Evolutionary conservation across 2,329 filamentous ascomycete species (phyloP), one percentile per base, ranked within the genome.

Genomic region (Phyllachora maydis): DNA sequence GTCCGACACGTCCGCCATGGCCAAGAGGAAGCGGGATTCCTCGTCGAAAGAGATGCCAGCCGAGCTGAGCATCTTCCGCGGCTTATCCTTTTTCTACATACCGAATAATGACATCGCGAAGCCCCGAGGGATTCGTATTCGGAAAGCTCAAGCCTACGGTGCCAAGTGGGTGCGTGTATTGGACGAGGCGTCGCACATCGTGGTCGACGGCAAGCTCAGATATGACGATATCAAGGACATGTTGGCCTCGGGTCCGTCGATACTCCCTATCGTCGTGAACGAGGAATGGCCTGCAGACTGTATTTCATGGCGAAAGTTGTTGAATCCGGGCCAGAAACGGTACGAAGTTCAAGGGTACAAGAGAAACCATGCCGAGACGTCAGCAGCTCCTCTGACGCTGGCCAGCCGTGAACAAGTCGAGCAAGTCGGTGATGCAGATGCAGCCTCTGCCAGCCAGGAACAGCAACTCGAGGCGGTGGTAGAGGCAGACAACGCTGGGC

Each of bases 91-190:
- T 32, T 77, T 67, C 46, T 92, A 88, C 41, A 65, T 91, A 5
- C 85, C 82, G 0, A 76, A 88, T 33, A 66, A 81, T 32, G 73
- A 85, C 31, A 59, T 75, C 22, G 65, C 71, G 16, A 60, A 63
- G 8, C 54, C 63, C 6, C 64, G 83, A 18, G 65, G 64, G 26
- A 46, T 70, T 28, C 69, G 77, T 4, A 91, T 93, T 24, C 60
- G 60, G 15, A 82, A 73, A 41, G 71, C 76, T 0, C 59, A 66
- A 24, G 69, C 81, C 36, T 70, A 70, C 41, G 85, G 85, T 20
- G 85, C 74, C 2, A 49, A 42, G 1, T 88, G 82, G 70, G 61
- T 66, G 14, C 59, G 57, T 23, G 47, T 55, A 1, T 64, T 71
- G 39, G 43, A 34, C 1, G 46, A 46, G 12, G 63, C 88, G 10